Evolutionary conservation across 106 monocot genomes (phyloP), one percentile per base, ranked within the genome.

Genomic region (Ottelia alismoides): DNA sequence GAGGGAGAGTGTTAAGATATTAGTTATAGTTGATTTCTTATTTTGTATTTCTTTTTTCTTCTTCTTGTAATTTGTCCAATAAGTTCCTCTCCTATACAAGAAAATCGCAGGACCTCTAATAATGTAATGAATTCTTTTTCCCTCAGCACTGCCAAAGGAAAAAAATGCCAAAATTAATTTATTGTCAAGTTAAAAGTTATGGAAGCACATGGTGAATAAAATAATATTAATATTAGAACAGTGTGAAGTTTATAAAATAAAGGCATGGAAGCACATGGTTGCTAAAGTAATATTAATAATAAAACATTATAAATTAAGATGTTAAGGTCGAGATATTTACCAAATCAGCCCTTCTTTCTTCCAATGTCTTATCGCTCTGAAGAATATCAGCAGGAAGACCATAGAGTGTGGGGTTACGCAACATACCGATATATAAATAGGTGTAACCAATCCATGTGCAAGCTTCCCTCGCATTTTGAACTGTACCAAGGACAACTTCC

Each of bases 371-470:
- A 53, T 98, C 98, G 53, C 26, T 85, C 1, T 90, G 85, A 25
- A 98, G 52, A 27, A 77, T 55, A 70, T 98, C 82, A 62, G 80
- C 82, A 27, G 81, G 55, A 24, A 98, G 49, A 55, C 98, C 98
- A 83, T 98, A 98, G 12, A 98, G 73, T 6, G 85, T 90, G 25
- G 89, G 98, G 40, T 98, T 98, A 14, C 85, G 65, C 28, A 90
- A 61, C 98, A 98, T 90, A 1, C 98, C 68, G 31, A 98, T 83
- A 51, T 85, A 98, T 27, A 98, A 70, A 26, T 98, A 98, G 7
- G 98, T 98, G 47, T 98, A 98, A 3, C 81, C 85, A 64, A 90
- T 71, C 98, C 98, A 98, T 10, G 82, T 79, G 52, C 98, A 98
- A 25, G 90, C 98, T 57, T 98, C 98, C 25, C 79, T 70, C 29